A percentile compares a stretch with the other conserved stretches of the same genome.
phyloP scores from a whole-genome alignment of 2,329 filamentous ascomycete genomes.

The Plenodomus tracheiphilus region DNA sequence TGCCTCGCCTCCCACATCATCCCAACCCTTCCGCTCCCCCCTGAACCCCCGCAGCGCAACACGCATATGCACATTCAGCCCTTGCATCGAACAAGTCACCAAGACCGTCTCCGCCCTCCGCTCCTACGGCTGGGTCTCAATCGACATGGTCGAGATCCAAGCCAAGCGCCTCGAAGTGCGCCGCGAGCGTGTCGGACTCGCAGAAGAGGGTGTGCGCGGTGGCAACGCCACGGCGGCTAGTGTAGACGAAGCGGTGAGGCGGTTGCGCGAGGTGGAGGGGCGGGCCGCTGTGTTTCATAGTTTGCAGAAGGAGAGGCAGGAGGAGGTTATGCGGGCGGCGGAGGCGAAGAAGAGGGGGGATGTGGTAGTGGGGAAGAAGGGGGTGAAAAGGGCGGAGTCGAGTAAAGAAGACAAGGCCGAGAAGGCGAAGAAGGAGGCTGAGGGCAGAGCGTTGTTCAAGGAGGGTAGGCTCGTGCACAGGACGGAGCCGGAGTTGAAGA shows the following conservation, averaged over 20 bases:
- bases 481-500: slow-evolving; percentile 86
- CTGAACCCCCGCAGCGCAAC: slow-evolving; percentile 73
- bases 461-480: slow-evolving; percentile 79
- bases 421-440: slow-evolving; percentile 30
- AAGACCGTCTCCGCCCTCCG: slow-evolving; percentile 81
- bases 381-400: slow-evolving; percentile 20
- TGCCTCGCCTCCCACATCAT: slow-evolving; percentile 7
- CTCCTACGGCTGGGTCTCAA: slow-evolving; percentile 82
- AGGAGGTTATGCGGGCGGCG: slow-evolving; percentile 50
- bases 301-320: slow-evolving; percentile 44
- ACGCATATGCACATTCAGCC: slow-evolving; percentile 91
- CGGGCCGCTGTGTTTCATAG: slow-evolving; percentile 68
- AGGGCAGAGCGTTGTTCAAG: slow-evolving; percentile 58
- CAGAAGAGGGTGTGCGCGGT: slow-evolving; percentile 67
- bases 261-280: slow-evolving; percentile 73
- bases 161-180: slow-evolving; percentile 79
- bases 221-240: slow-evolving; percentile 70
- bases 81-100: slow-evolving; percentile 95
- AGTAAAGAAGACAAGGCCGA: slow-evolving; percentile 38
- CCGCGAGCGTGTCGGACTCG: slow-evolving; percentile 77
- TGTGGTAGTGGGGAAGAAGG: slow-evolving; percentile 26
- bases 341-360: slow-evolving; percentile 38
- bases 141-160: slow-evolving; percentile 88
- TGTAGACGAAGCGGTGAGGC: slow-evolving; percentile 76
- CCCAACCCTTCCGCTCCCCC: slow-evolving; percentile 48